These are phyloP conservation scores for Kwoniella heveanensis DNA, from an alignment of 768 basidiomycete species.

Conservation along the genomic window DNA sequence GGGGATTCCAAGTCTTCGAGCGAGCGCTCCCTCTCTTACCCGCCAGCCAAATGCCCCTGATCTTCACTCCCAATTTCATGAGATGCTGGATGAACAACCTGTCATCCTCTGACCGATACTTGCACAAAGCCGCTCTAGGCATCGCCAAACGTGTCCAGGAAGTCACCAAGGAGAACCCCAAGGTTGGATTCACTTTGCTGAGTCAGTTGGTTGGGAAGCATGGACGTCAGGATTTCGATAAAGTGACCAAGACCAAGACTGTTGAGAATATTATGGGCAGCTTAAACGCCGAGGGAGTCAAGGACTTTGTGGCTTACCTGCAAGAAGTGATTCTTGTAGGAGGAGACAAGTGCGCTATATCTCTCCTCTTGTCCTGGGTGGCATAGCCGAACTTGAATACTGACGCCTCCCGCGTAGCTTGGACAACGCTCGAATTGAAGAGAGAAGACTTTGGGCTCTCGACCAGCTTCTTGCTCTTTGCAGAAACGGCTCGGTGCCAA, in stretches of 20 bases:
- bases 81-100: slow-evolving; percentile 96
- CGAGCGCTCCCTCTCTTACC: slow-evolving; percentile 71
- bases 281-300: slow-evolving; percentile 73
- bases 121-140: slow-evolving; percentile 84
- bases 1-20: slow-evolving; percentile 92
- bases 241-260: slow-evolving; percentile 86
- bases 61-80: slow-evolving; percentile 95
- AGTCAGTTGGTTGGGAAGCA: slow-evolving; percentile 78
- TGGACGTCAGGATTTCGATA: slow-evolving; percentile 86
- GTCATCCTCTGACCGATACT: slow-evolving; percentile 78
- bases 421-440: slow-evolving; percentile 50
- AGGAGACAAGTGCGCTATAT: slow-evolving; percentile 51
- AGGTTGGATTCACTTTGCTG: slow-evolving; percentile 80
- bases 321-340: slow-evolving; percentile 64
- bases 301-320: slow-evolving; percentile 73
- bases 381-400: background rate
- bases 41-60: slow-evolving; percentile 70
- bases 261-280: slow-evolving; percentile 78
- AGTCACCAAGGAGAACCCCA: slow-evolving; percentile 73
- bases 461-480: slow-evolving; percentile 80
- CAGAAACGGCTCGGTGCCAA: slow-evolving; percentile 74
- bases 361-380: background rate
- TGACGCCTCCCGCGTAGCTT: slow-evolving; percentile 20
- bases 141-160: slow-evolving; percentile 76
- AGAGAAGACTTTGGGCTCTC: slow-evolving; percentile 74